Conservation (phyloP, 768 basidiomycete genomes). For the Butyriboletus loyo region DNA sequence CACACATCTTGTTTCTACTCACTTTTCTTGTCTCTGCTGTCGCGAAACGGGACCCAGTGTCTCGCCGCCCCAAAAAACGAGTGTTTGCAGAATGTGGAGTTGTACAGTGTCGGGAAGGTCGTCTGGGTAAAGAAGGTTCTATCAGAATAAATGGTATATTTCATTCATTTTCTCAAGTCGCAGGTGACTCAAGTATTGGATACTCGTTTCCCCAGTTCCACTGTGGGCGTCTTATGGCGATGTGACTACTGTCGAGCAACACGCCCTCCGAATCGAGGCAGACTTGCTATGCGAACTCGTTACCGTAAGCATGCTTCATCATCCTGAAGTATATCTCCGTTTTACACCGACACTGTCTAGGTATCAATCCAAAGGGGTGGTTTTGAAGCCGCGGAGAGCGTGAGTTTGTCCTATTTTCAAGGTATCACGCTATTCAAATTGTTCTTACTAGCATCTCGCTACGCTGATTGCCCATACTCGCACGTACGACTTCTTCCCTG, state of each 20-base stretch:
- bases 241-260: constrained; percentile 43
- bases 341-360: constrained; percentile 30
- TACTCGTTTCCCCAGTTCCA: constrained; percentile 40
- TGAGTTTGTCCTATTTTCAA: constrained; percentile 24
- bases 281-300: constrained; percentile 71
- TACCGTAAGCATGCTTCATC: constrained; percentile 41
- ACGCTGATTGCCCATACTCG: constrained; percentile 61
- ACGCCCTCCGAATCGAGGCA: constrained; percentile 61
- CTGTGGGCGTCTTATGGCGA: constrained; percentile 53
- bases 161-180: background rate
- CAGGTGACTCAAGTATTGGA: background rate
- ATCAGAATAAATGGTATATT: constrained; percentile 14
- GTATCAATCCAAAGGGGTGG: constrained; percentile 66
- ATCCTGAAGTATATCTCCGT: background rate
- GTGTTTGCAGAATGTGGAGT: constrained; percentile 68
- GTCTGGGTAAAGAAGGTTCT: constrained; percentile 25
- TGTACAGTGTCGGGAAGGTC: constrained; percentile 43
- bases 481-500: constrained; percentile 50
- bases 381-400: constrained; percentile 59
- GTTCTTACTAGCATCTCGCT: constrained; percentile 34
- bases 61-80: constrained; percentile 69
- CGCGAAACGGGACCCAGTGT: constrained; percentile 70
- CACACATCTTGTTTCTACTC: constrained; percentile 58
- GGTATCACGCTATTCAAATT: background rate
- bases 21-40: constrained; percentile 65